phyloP scores from a whole-genome alignment of 2,329 filamentous ascomycete species.

The Hypomyces rosellus region DNA sequence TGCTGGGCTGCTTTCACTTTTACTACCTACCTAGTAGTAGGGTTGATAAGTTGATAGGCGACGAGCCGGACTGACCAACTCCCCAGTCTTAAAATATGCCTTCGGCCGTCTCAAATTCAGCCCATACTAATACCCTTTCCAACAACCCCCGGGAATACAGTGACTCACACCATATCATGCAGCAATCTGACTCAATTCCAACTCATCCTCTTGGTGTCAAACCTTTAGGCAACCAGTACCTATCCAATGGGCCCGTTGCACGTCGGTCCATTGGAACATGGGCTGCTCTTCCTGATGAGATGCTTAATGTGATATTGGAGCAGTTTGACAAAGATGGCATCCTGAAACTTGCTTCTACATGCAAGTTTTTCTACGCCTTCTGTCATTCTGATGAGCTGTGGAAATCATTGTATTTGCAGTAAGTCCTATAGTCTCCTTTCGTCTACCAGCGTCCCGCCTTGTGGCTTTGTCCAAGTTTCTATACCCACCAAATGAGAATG shows the following conservation, averaged over 20 bases:
- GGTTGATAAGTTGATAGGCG: too few relatives aligned
- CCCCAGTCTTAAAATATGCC: too few relatives aligned
- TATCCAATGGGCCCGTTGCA: slow-evolving; percentile 60
- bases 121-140: too few relatives aligned
- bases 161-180: slow-evolving; percentile 1
- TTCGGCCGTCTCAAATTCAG: too few relatives aligned
- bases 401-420: slow-evolving; percentile 81
- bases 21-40: too few relatives aligned
- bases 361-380: slow-evolving; percentile 82
- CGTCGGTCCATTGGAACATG: slow-evolving; percentile 61
- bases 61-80: too few relatives aligned
- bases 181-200: slow-evolving; percentile 49
- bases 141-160: neutral
- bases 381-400: slow-evolving; percentile 80
- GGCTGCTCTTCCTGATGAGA: slow-evolving; percentile 68
- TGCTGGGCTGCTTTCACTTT: too few relatives aligned
- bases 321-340: slow-evolving; percentile 60
- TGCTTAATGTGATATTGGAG: slow-evolving; percentile 70
- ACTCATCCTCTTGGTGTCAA: slow-evolving; percentile 78
- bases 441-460: neutral
- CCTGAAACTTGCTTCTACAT: slow-evolving; percentile 64
- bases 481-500: neutral
- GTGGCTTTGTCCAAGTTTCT: neutral
- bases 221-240: slow-evolving; percentile 75
- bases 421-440: slow-evolving; percentile 38